These are phyloP conservation scores for Chlorophyllum brunneum DNA, from an alignment of 768 basidiomycete species.

Conservation along the genomic window DNA sequence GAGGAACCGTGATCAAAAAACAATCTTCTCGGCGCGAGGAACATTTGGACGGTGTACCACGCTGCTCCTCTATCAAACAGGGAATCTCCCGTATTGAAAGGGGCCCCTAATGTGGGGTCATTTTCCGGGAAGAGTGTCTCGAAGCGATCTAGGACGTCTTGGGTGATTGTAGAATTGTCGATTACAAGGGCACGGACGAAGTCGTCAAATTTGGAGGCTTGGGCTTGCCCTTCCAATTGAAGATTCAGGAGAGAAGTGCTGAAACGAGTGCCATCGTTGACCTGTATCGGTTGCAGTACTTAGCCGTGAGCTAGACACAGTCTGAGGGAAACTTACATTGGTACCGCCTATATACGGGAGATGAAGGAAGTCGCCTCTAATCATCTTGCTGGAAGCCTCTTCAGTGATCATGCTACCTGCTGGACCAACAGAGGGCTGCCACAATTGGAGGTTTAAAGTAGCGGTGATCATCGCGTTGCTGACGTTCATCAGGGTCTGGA, in stretches of 20 bases:
- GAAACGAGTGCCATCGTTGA: slow-evolving; percentile 52
- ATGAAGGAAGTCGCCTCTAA: slow-evolving; percentile 45
- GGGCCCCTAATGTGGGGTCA: slow-evolving; percentile 41
- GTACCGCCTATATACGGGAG: slow-evolving; percentile 55
- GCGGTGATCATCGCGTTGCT: slow-evolving; percentile 41
- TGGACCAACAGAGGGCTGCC: slow-evolving; percentile 54
- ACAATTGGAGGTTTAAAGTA: slow-evolving; percentile 49
- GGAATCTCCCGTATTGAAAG: slow-evolving; percentile 57
- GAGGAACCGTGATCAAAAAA: slow-evolving; percentile 47
- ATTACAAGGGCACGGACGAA: slow-evolving; percentile 49
- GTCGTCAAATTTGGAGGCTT: slow-evolving; percentile 40
- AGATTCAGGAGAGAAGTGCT: slow-evolving; percentile 35
- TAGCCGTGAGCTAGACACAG: not conserved
- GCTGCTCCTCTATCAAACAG: slow-evolving; percentile 53
- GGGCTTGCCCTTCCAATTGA: slow-evolving; percentile 32
- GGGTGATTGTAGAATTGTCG: slow-evolving; percentile 46
- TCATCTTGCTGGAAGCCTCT: slow-evolving; percentile 41
- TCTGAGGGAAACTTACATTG: slow-evolving; percentile 35
- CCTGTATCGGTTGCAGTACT: slow-evolving; percentile 28
- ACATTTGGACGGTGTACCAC: slow-evolving; percentile 61
- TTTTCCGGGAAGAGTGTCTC: slow-evolving; percentile 43
- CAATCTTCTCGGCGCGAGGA: slow-evolving; percentile 43
- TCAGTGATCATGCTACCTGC: slow-evolving; percentile 44
- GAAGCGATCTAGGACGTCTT: slow-evolving; percentile 35
- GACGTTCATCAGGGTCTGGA: slow-evolving; percentile 44